A percentile compares a stretch with the other conserved stretches of the same genome.
Conservation (phyloP, 257 asterid genomes). For the Nyctanthes arbortristis region DNA sequence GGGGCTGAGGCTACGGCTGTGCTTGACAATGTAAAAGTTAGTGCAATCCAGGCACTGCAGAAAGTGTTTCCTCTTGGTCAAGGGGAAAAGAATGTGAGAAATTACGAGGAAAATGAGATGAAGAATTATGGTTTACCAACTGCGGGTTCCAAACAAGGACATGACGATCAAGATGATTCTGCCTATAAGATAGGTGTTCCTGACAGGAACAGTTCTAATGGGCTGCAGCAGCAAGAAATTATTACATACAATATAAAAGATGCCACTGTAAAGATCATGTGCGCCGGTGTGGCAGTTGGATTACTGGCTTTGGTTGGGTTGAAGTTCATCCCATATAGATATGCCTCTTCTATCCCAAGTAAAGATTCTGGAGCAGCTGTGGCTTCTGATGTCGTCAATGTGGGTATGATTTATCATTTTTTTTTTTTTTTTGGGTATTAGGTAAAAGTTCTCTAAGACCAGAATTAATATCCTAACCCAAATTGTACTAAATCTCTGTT, state of each 20-base stretch:
- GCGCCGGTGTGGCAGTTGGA: slow-evolving; percentile 89
- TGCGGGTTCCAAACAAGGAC: slow-evolving; percentile 35
- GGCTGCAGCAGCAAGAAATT: slow-evolving; percentile 51
- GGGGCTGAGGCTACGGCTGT: slow-evolving; percentile 98
- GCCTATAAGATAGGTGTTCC: slow-evolving; percentile 25
- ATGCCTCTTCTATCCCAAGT: slow-evolving; percentile 35
- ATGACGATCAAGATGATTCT: slow-evolving; percentile 38
- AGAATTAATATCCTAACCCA: background rate
- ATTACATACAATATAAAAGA: slow-evolving; percentile 68
- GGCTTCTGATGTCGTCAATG: slow-evolving; percentile 68
- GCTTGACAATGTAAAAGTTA: slow-evolving; percentile 80
- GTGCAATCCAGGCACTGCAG: slow-evolving; percentile 83
- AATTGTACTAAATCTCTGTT: background rate
- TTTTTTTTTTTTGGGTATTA: slow-evolving; percentile 15
- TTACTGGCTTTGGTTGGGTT: slow-evolving; percentile 69
- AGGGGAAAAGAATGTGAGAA: slow-evolving; percentile 47
- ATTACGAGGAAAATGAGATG: slow-evolving; percentile 37
- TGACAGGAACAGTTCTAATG: slow-evolving; percentile 38
- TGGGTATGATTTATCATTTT: slow-evolving; percentile 60
- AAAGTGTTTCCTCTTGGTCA: slow-evolving; percentile 77
- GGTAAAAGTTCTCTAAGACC: slow-evolving; percentile 14
- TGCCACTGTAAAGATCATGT: slow-evolving; percentile 70
- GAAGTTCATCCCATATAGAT: slow-evolving; percentile 56
- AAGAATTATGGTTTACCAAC: slow-evolving; percentile 31
- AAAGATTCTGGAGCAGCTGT: slow-evolving; percentile 45